Percentiles rank a stretch among this genome's conserved stretches.
These are phyloP conservation scores for Phytophthora europaea DNA, from an alignment of 352 stramenopile species.

Conservation along the genomic window DNA sequence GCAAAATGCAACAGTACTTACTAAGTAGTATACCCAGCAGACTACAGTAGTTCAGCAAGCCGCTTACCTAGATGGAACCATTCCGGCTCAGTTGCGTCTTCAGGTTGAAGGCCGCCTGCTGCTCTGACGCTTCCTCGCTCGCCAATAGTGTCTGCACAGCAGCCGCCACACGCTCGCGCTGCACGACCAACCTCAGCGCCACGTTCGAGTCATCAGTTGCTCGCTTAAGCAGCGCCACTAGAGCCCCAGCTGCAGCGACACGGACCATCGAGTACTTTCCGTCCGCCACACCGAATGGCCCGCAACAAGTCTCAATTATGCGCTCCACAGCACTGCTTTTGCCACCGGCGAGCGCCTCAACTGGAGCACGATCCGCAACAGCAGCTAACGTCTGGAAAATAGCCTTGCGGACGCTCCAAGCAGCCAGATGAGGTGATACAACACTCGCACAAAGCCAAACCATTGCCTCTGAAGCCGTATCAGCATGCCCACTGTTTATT, in stretches of 20 bases:
- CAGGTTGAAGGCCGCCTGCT: constrained; percentile 63
- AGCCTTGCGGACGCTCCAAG: constrained; percentile 76
- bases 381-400: constrained; percentile 55
- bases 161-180: constrained; percentile 54
- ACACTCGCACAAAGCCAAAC: constrained; percentile 64
- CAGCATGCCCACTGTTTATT: not conserved
- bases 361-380: constrained; percentile 47
- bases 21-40: too few relatives aligned
- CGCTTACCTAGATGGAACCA: not conserved
- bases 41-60: not conserved
- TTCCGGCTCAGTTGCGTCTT: constrained; percentile 52
- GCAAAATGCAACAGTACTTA: too few relatives aligned
- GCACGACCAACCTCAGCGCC: constrained; percentile 54
- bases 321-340: constrained; percentile 41
- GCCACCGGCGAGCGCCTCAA: constrained; percentile 11
- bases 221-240: constrained; percentile 57
- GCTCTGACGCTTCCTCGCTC: constrained; percentile 72
- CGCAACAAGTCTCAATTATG: constrained; percentile 58
- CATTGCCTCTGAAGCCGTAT: constrained; percentile 40
- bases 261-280: constrained; percentile 81
- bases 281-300: constrained; percentile 66
- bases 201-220: constrained; percentile 41
- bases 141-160: constrained; percentile 54
- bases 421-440: constrained; percentile 48
- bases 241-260: constrained; percentile 59